Evolutionary conservation across 2,329 filamentous ascomycete genomes (phyloP).

Genomic region (Hypoxylon sp.): DNA sequence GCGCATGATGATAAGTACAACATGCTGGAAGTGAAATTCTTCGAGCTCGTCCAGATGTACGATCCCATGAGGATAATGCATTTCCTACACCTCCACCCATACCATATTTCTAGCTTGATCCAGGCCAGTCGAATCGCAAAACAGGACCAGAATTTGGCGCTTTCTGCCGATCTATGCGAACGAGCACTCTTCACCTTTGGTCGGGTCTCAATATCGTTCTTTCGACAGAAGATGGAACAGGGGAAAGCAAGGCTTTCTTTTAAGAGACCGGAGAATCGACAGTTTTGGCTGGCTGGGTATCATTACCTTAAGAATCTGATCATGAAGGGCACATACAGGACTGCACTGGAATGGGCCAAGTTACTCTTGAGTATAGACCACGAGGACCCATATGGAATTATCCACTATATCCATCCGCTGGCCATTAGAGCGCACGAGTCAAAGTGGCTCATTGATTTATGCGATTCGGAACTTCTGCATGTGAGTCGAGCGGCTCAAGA

Average conservation of each 20-base stretch:
- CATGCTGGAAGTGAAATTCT: conserved; percentile 80
- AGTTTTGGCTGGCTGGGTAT: conserved; percentile 91
- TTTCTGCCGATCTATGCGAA: conserved; percentile 89
- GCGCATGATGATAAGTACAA: conserved; percentile 81
- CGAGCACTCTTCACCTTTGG: conserved; percentile 93
- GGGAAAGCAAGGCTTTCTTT: conserved; percentile 88
- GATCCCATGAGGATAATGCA: conserved; percentile 86
- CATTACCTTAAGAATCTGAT: conserved; percentile 88
- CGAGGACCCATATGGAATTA: conserved; percentile 84
- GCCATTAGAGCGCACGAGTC: conserved; percentile 85
- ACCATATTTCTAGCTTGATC: conserved; percentile 93
- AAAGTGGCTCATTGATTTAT: conserved; percentile 79
- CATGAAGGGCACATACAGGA: conserved; percentile 93
- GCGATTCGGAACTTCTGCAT: conserved; percentile 62
- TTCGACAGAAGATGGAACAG: conserved; percentile 78
- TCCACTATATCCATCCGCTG: conserved; percentile 84
- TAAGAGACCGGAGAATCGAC: conserved; percentile 84
- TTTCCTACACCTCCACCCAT: conserved; percentile 80
- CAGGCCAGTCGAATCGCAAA: conserved; percentile 94
- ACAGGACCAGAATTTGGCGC: conserved; percentile 87
- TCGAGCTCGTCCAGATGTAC: conserved; percentile 81
- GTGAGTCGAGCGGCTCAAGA: conserved; percentile 54
- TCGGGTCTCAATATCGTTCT: conserved; percentile 86
- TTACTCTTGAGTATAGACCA: conserved; percentile 81
- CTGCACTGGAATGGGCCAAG: conserved; percentile 93